These are phyloP conservation scores for Lavandula angustifolia DNA, from an alignment of 257 asterid genomes.

Conservation along the genomic window DNA sequence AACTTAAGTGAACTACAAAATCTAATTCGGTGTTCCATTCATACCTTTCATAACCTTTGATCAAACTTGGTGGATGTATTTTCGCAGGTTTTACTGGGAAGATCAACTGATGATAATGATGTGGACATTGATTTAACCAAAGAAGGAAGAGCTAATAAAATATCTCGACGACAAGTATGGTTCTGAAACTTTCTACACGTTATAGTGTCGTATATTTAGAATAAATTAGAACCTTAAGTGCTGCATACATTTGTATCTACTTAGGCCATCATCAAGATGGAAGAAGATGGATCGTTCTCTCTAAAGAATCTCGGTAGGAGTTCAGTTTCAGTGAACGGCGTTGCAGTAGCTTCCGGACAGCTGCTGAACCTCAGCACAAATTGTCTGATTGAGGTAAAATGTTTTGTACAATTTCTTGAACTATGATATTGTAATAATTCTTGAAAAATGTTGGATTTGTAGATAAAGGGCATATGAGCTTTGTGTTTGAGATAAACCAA, in stretches of 20 bases:
- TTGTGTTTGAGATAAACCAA: slow-evolving; percentile 70
- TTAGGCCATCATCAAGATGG: slow-evolving; percentile 92
- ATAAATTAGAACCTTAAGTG: neutral
- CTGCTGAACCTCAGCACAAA: slow-evolving; percentile 61
- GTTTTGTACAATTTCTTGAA: too few species aligned
- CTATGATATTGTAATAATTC: neutral
- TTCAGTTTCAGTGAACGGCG: slow-evolving; percentile 75
- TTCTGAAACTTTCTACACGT: slow-evolving; percentile 20
- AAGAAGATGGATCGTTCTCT: slow-evolving; percentile 76
- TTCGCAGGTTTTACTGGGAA: slow-evolving; percentile 84
- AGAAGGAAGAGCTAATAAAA: slow-evolving; percentile 96
- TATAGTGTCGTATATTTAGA: neutral
- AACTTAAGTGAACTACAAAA: neutral
- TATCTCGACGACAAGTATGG: slow-evolving; percentile 91
- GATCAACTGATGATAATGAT: slow-evolving; percentile 83
- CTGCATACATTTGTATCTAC: slow-evolving; percentile 25
- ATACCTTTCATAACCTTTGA: too few species aligned
- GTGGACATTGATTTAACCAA: slow-evolving; percentile 88
- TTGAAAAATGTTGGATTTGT: slow-evolving; percentile 32
- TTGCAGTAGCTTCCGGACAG: slow-evolving; percentile 63
- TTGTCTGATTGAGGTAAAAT: slow-evolving; percentile 86
- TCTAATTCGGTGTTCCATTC: too few species aligned
- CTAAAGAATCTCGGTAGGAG: slow-evolving; percentile 85
- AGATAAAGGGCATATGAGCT: slow-evolving; percentile 80
- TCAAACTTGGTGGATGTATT: too few species aligned